Evolutionary conservation across 495 filamentous ascomycete species (phyloP).

Genomic region (Aspergillus ellipticus): DNA sequence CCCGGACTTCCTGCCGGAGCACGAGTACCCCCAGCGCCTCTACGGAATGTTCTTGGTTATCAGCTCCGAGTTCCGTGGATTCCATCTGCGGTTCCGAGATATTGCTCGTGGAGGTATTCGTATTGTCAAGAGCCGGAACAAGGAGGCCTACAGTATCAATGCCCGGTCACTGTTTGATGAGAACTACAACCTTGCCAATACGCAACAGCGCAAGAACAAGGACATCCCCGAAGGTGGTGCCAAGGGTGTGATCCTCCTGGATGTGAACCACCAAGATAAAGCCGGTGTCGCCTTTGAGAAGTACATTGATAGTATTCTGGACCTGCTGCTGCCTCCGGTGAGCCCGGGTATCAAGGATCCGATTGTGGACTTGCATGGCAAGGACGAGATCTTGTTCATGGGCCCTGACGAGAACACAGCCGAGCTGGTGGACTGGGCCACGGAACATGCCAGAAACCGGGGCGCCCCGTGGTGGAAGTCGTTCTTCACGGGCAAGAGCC

Average conservation of each 20-base stretch:
- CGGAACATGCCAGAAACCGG: constrained; percentile 81
- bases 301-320: constrained; percentile 97
- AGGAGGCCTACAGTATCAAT: constrained; percentile 94
- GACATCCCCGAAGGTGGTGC: constrained; percentile 99
- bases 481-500: constrained; percentile 98
- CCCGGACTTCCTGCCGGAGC: constrained; percentile 79
- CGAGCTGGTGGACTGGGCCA: constrained; percentile 96
- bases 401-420: constrained; percentile 98
- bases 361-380: constrained; percentile 89
- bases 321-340: constrained; percentile 81
- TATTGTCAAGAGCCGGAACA: constrained; percentile 95
- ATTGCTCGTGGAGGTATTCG: constrained; percentile 96
- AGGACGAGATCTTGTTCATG: constrained; percentile 97
- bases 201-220: constrained; percentile 99
- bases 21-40: constrained; percentile 89
- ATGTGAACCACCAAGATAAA: constrained; percentile 91
- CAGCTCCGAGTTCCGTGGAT: constrained; percentile 92
- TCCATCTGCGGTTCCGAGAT: constrained; percentile 96
- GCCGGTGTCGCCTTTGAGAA: constrained; percentile 91
- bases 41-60: constrained; percentile 99
- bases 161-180: constrained; percentile 94
- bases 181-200: constrained; percentile 97
- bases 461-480: constrained; percentile 99
- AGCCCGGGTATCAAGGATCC: constrained; percentile 98
- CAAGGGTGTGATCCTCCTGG: constrained; percentile 94